Base-by-base conservation (phyloP, 345 rosid species). In the Aegle marmelos region DNA sequence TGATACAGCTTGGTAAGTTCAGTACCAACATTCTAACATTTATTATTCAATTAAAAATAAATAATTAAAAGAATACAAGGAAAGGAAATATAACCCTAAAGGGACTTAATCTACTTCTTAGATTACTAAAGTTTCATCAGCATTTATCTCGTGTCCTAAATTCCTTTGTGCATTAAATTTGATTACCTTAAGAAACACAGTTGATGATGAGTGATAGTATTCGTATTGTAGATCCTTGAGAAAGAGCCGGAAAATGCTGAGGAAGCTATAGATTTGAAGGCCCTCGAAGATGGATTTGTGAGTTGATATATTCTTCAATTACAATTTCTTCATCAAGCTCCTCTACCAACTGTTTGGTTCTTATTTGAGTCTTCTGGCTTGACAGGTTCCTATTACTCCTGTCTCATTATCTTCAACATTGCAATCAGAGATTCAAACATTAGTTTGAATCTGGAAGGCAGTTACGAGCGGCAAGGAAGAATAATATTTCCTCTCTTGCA, bases 261-360 rank as follows among this genome's bases (percentile, higher is more conserved):
- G 28, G 89, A 83, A 7, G 82, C 83, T 62, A 33, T 69, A 66
- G 88, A 88, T 73, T 81, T 68, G 60, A 82, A 25, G 67, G 88
- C 86, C 24, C 70, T 88, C 56, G 83, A 80, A 76, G 82, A 85
- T 81, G 89, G 89, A 83, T 88, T 54, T 68, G 83, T 88, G 83
- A 86, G 89, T 72, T 74, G 10, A 37, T 27, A 27, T n/a, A 28
- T 65, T 31, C 5, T 7, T 39, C 7, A 2, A 21, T 24, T 34
- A n/a, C 21, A 19, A 70, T 57, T 62, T 45, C 34, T 36, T 25
- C 67, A 59, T 27, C 60, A 36, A 50, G 19, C 54, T 63, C 37
- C 31, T 22, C 6, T 25, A 17, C 16, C 33, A 37, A 6, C 66
- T 33, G 68, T 48, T 69, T 41, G 69, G 3, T n/a, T 25, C 39